These are phyloP conservation scores for Quercus mongolica DNA, from an alignment of 306 rosid species.

Conservation along the genomic window DNA sequence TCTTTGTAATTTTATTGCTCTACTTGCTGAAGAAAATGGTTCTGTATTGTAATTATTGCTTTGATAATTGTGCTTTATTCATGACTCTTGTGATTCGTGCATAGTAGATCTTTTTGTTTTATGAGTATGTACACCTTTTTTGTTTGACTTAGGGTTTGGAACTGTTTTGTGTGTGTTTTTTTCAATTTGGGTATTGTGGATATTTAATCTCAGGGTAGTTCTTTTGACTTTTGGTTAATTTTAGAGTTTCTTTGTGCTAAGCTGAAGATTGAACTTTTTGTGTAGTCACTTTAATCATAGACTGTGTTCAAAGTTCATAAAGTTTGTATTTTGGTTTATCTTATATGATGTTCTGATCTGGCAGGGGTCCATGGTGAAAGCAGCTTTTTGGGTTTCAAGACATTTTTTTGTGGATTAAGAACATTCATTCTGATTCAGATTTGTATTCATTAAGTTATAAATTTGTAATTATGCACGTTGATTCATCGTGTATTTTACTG, in stretches of 20 bases:
- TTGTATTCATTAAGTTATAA: neutral
- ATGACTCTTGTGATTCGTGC: slow-evolving; percentile 7
- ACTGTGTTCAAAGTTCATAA: neutral
- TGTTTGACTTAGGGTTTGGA: slow-evolving; percentile 42
- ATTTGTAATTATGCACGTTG: slow-evolving; percentile 1
- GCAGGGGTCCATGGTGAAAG: slow-evolving; percentile 24
- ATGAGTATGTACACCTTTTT: neutral
- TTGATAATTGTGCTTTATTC: neutral
- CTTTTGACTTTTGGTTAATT: neutral
- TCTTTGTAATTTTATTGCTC: slow-evolving; percentile 26
- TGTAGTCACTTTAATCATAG: neutral
- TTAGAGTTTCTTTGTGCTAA: neutral
- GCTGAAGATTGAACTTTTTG: neutral
- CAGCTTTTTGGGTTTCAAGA: slow-evolving; percentile 25
- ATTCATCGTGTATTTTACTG: slow-evolving; percentile 13
- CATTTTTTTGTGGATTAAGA: slow-evolving; percentile 22
- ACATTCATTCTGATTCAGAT: slow-evolving; percentile 10
- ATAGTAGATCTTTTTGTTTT: too few relatives aligned
- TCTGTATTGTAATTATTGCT: neutral
- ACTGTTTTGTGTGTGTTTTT: neutral
- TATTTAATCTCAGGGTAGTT: neutral
- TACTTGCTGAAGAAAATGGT: neutral
- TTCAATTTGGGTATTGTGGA: neutral
- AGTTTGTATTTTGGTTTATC: neutral
- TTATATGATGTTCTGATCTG: slow-evolving; percentile 26